Conservation (phyloP, 2,329 filamentous ascomycete species). For the Aschersonia sp. region DNA sequence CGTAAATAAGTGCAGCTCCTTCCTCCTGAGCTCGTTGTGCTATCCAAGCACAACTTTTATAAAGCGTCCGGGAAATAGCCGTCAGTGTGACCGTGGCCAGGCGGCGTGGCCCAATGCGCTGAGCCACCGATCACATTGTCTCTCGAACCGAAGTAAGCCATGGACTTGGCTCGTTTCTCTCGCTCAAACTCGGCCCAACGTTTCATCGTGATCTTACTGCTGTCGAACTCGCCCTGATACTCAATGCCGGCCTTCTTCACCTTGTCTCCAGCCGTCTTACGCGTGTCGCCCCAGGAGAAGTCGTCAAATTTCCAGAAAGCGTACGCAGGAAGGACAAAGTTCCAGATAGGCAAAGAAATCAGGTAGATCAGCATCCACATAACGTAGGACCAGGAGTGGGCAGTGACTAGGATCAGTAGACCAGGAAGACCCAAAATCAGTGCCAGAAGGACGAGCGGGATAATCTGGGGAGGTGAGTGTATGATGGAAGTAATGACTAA, state of each 20-base stretch:
- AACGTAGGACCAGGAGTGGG: slow-evolving; percentile 84
- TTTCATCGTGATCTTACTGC: slow-evolving; percentile 99
- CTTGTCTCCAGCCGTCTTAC: slow-evolving; percentile 86
- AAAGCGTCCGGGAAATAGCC: slow-evolving; percentile 42
- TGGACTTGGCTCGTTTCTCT: slow-evolving; percentile 35
- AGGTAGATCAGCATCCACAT: slow-evolving; percentile 97
- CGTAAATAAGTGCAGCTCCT: too few species aligned
- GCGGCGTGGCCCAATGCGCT: slow-evolving; percentile 27
- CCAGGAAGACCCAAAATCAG: slow-evolving; percentile 90
- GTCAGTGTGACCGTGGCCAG: slow-evolving; percentile 33
- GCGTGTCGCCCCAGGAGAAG: slow-evolving; percentile 97
- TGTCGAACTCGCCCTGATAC: slow-evolving; percentile 92
- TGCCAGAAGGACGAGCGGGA: slow-evolving; percentile 76
- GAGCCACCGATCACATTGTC: slow-evolving; percentile 31
- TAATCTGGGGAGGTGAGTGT: slow-evolving; percentile 61
- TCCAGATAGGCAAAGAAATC: slow-evolving; percentile 87
- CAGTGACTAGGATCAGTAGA: slow-evolving; percentile 81
- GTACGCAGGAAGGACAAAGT: slow-evolving; percentile 86
- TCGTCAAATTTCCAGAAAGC: slow-evolving; percentile 99
- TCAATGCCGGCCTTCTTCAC: slow-evolving; percentile 77
- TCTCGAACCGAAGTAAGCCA: slow-evolving; percentile 25
- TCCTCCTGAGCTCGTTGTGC: too few species aligned
- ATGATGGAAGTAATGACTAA: slow-evolving; percentile 77
- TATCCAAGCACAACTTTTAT: neutral
- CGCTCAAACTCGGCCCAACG: slow-evolving; percentile 93